Percentiles rank a stretch among this genome's conserved stretches.
These are phyloP conservation scores for Cynara cardunculus DNA, from an alignment of 129 eudicot species.

Conservation along the genomic window DNA sequence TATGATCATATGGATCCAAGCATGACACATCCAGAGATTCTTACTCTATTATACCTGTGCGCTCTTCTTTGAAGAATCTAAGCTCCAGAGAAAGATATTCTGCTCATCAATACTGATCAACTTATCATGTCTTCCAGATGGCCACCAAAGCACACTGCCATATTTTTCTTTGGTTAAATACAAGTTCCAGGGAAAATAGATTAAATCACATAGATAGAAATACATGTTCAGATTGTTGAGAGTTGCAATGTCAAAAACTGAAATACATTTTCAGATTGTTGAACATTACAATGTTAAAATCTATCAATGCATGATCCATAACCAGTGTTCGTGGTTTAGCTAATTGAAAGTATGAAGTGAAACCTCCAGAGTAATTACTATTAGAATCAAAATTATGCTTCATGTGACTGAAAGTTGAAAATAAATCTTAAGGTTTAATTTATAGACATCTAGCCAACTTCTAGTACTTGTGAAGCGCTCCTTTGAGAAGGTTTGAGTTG, in stretches of 20 bases:
- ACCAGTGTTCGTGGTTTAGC: conserved; percentile 2
- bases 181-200: conserved; percentile 2
- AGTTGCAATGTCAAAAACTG: not conserved
- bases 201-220: conserved; percentile 2
- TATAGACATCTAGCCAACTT: not conserved
- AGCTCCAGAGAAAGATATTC: conserved; percentile 81
- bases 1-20: not conserved
- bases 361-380: not conserved
- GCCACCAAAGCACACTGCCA: conserved; percentile 95
- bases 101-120: conserved; percentile 86
- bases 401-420: not conserved
- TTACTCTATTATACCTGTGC: conserved; percentile 70
- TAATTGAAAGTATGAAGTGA: not conserved
- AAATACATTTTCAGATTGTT: not conserved
- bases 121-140: conserved; percentile 92
- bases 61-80: conserved; percentile 89
- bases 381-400: not conserved
- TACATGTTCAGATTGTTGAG: not conserved
- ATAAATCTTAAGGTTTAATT: not conserved
- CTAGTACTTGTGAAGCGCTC: not conserved
- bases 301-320: not conserved
- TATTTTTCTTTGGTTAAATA: conserved; percentile 8
- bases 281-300: not conserved
- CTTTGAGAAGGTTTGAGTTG: not conserved
- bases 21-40: not conserved